These are phyloP conservation scores for Cryptosporidium viatorum DNA, from an alignment of 169 alveolate genomes.

Conservation along the genomic window DNA sequence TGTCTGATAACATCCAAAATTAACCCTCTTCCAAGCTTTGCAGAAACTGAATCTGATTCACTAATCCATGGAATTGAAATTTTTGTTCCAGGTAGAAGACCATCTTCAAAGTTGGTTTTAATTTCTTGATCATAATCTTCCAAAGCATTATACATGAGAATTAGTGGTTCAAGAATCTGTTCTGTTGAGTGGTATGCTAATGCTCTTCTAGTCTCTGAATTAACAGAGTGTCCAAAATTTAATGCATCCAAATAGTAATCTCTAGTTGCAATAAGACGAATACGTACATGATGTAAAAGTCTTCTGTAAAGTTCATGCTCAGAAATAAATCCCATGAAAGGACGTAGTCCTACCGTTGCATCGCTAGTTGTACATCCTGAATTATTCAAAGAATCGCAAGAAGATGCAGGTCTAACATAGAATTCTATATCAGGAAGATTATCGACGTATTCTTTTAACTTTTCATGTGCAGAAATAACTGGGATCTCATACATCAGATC, in stretches of 20 bases:
- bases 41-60: slow-evolving; percentile 18
- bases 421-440: slow-evolving; percentile 62
- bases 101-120: slow-evolving; percentile 76
- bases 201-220: slow-evolving; percentile 67
- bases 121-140: slow-evolving; percentile 79
- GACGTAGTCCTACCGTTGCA: slow-evolving; percentile 65
- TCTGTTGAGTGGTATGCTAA: slow-evolving; percentile 76
- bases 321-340: slow-evolving; percentile 69
- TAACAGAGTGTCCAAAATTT: slow-evolving; percentile 60
- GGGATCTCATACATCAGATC: slow-evolving; percentile 75
- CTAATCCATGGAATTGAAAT: slow-evolving; percentile 55
- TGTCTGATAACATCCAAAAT: slow-evolving; percentile 81
- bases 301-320: slow-evolving; percentile 60
- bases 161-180: slow-evolving; percentile 81
- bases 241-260: slow-evolving; percentile 66
- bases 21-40: slow-evolving; percentile 75
- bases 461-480: slow-evolving; percentile 47
- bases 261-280: slow-evolving; percentile 51
- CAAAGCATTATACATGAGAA: slow-evolving; percentile 79
- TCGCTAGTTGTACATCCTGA: slow-evolving; percentile 52
- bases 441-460: slow-evolving; percentile 32
- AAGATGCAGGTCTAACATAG: slow-evolving; percentile 21
- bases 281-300: slow-evolving; percentile 39
- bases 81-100: slow-evolving; percentile 15
- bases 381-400: slow-evolving; percentile 1